These are phyloP conservation scores for Fusarium equiseti DNA, from an alignment of 2,329 filamentous ascomycete genomes.

Conservation along the genomic window DNA sequence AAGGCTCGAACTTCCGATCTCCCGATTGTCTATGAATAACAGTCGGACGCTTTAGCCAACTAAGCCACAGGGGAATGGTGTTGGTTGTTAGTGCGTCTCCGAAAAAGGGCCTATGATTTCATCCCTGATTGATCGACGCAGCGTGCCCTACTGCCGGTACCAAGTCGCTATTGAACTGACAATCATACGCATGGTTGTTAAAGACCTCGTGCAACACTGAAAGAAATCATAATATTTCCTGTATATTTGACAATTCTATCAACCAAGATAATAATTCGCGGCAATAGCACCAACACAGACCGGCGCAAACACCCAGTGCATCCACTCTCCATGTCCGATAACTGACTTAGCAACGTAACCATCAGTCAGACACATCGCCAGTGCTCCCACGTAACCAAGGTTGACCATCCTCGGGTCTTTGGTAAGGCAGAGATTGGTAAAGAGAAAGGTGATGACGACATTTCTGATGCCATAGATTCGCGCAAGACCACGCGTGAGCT, in stretches of 20 bases:
- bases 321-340: slow-evolving; percentile 15
- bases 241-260: rapidly evolving
- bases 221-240: neutral
- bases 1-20: slow-evolving; percentile 50
- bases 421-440: neutral
- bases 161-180: too few species aligned
- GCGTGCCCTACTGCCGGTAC: too few species aligned
- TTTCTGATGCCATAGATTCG: slow-evolving; percentile 21
- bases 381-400: neutral
- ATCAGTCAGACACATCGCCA: slow-evolving; percentile 11
- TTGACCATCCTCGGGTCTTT: neutral
- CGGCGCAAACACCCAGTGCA: slow-evolving; percentile 12
- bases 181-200: neutral
- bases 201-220: neutral
- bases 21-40: slow-evolving; percentile 45
- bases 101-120: rapidly evolving
- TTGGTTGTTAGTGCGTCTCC: neutral
- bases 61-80: slow-evolving; percentile 42
- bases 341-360: slow-evolving; percentile 11
- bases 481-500: slow-evolving; percentile 1
- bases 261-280: neutral
- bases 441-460: slow-evolving; percentile 2
- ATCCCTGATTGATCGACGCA: rapidly evolving
- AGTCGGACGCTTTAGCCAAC: slow-evolving; percentile 46
- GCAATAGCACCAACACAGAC: neutral